A percentile compares a stretch with the other conserved stretches of the same genome.
Conservation (phyloP, 352 stramenopile genomes). For the Pythium aristosporum region DNA sequence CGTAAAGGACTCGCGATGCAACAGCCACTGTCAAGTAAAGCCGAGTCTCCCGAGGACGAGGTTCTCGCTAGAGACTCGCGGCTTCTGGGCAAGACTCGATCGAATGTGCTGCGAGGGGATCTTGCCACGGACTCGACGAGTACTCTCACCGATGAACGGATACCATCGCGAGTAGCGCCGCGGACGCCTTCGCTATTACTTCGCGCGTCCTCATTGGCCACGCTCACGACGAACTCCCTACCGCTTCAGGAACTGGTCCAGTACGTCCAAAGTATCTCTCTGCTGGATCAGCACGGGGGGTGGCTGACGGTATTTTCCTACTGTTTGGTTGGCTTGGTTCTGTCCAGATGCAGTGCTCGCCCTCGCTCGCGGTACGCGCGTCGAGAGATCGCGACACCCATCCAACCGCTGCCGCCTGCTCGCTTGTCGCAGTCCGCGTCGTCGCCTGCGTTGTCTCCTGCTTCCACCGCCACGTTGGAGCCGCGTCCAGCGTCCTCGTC, state of each 20-base stretch:
- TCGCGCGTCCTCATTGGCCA: neutral
- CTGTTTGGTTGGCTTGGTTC: neutral
- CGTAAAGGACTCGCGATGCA: neutral
- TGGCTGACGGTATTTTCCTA: neutral
- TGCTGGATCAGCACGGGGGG: neutral
- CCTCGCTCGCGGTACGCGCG: conserved; percentile 58
- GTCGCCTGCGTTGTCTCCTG: conserved; percentile 3
- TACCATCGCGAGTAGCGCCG: neutral
- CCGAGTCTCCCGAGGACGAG: neutral
- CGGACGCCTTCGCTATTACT: neutral
- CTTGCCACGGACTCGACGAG: neutral
- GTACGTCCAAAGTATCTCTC: conserved; percentile 1
- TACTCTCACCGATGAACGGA: neutral
- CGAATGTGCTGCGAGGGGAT: conserved; percentile 11
- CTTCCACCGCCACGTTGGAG: neutral
- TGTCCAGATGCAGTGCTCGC: conserved; percentile 37
- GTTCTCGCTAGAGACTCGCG: neutral
- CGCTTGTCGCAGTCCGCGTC: conserved; percentile 37
- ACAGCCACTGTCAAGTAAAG: neutral
- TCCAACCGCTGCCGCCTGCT: conserved; percentile 30
- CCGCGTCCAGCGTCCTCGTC: conserved; percentile 1
- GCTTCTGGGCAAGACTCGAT: conserved; percentile 1
- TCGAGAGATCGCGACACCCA: conserved; percentile 33
- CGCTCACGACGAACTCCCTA: neutral
- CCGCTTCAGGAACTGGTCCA: conserved; percentile 20